phyloP scores from a whole-genome alignment of 495 filamentous ascomycete species.

The Physcia stellaris region DNA sequence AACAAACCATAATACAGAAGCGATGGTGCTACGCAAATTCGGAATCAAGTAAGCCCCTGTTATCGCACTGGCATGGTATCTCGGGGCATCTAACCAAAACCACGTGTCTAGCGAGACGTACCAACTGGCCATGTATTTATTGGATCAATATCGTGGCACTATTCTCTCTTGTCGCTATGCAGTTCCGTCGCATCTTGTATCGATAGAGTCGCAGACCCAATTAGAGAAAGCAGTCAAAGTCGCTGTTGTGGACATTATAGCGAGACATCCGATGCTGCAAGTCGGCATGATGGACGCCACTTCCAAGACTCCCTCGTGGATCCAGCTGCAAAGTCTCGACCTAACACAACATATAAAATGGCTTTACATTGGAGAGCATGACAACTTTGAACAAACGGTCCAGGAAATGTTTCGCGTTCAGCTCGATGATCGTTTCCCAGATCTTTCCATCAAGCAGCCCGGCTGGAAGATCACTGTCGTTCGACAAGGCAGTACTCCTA shows the following conservation, averaged over 20 bases:
- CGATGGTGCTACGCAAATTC: no score
- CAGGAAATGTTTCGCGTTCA: slow-evolving; percentile 8
- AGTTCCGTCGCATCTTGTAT: slow-evolving; percentile 7
- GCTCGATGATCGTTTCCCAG: slow-evolving; percentile 10
- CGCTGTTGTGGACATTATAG: slow-evolving; percentile 7
- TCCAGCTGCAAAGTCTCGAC: no score
- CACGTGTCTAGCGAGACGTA: no score
- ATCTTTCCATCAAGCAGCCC: slow-evolving; percentile 10
- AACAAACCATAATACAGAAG: no score
- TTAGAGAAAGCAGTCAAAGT: slow-evolving; percentile 6
- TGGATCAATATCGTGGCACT: slow-evolving; percentile 15
- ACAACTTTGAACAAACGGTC: slow-evolving; percentile 7
- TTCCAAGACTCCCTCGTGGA: no score
- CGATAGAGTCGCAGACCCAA: slow-evolving; percentile 4
- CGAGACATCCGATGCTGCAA: slow-evolving; percentile 9
- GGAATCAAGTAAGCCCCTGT: no score
- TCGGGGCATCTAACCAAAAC: no score
- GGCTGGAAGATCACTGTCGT: slow-evolving; percentile 11
- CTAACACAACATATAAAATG: no score
- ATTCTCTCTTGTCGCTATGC: slow-evolving; percentile 12
- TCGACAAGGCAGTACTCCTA: no score
- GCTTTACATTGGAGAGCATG: no score
- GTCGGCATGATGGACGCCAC: slow-evolving; percentile 8
- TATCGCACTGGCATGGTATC: no score
- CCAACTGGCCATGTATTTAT: slow-evolving; percentile 10